A percentile compares a stretch with the other conserved stretches of the same genome.
Evolutionary conservation across 176 grass and related monocot genomes (phyloP).

Genomic region (Cymbopogon citratus): DNA sequence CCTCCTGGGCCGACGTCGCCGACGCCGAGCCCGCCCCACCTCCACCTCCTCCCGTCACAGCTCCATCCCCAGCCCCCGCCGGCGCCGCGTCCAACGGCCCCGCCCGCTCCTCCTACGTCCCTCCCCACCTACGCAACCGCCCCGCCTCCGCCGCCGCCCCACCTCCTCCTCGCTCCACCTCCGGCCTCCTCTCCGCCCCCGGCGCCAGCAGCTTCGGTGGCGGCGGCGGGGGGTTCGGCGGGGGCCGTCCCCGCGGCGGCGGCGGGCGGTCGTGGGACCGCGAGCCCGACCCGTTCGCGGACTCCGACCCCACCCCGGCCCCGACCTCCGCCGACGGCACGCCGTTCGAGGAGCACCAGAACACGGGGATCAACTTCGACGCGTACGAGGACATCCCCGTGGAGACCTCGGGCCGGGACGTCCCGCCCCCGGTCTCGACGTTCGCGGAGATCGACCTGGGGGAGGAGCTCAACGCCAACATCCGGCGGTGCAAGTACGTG

Average conservation of each 20-base stretch:
- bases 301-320: slow-evolving; percentile 22
- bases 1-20: slow-evolving; percentile 53
- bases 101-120: slow-evolving; percentile 67
- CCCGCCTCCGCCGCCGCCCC: slow-evolving; percentile 3
- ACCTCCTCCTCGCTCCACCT: background rate
- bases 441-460: slow-evolving; percentile 93
- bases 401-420: slow-evolving; percentile 75
- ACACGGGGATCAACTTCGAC: slow-evolving; percentile 88
- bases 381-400: slow-evolving; percentile 94
- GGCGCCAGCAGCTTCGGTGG: background rate
- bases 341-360: slow-evolving; percentile 53
- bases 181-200: slow-evolving; percentile 24
- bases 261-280: slow-evolving; percentile 35
- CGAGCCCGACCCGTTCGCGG: slow-evolving; percentile 71
- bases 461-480: slow-evolving; percentile 72
- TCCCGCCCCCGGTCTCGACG: slow-evolving; percentile 55
- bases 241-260: slow-evolving; percentile 7
- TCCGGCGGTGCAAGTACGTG: slow-evolving; percentile 85
- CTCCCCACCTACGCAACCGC: slow-evolving; percentile 80
- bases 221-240: no score
- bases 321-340: background rate
- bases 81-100: slow-evolving; percentile 29
- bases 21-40: slow-evolving; percentile 32
- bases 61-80: slow-evolving; percentile 15
- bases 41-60: background rate